Conservation (phyloP, 1,284 basidiomycete genomes). For the Rhodotorula sp. region DNA sequence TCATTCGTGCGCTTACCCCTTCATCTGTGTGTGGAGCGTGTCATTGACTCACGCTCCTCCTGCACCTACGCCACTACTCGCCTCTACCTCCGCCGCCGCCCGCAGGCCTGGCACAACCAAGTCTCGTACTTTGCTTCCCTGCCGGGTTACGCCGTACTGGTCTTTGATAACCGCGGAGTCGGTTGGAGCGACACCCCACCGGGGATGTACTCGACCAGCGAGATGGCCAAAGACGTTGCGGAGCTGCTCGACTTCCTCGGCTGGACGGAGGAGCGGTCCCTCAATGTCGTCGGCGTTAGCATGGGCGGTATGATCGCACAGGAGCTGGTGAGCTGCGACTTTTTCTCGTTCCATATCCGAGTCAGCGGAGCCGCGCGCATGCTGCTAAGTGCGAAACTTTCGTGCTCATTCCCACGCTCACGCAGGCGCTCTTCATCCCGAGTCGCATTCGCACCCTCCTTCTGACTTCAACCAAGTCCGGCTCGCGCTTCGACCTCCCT, state of each 20-base stretch:
- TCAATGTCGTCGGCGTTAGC: constrained; percentile 77
- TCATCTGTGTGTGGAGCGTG: no score
- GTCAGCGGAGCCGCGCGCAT: constrained; percentile 42
- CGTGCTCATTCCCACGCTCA: not conserved
- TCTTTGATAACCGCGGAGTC: constrained; percentile 86
- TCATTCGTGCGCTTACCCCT: constrained; percentile 40
- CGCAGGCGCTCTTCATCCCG: constrained; percentile 67
- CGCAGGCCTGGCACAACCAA: constrained; percentile 50
- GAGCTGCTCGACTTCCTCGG: constrained; percentile 69
- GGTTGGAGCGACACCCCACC: constrained; percentile 70
- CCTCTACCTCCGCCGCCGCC: no score
- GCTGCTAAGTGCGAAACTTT: not conserved
- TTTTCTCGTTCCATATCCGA: no score
- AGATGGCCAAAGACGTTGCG: constrained; percentile 66
- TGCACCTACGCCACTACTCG: no score
- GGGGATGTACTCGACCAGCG: constrained; percentile 36
- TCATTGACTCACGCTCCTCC: not conserved
- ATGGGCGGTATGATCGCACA: constrained; percentile 63
- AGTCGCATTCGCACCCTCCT: constrained; percentile 67
- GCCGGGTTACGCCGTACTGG: constrained; percentile 61
- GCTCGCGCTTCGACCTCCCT: constrained; percentile 44
- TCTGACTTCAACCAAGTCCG: constrained; percentile 70
- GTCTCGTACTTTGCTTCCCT: constrained; percentile 49
- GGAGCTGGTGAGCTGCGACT: constrained; percentile 45
- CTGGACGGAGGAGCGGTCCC: constrained; percentile 62